Evolutionary conservation across 768 basidiomycete species (phyloP).

Genomic region (Suillus ampliporus): DNA sequence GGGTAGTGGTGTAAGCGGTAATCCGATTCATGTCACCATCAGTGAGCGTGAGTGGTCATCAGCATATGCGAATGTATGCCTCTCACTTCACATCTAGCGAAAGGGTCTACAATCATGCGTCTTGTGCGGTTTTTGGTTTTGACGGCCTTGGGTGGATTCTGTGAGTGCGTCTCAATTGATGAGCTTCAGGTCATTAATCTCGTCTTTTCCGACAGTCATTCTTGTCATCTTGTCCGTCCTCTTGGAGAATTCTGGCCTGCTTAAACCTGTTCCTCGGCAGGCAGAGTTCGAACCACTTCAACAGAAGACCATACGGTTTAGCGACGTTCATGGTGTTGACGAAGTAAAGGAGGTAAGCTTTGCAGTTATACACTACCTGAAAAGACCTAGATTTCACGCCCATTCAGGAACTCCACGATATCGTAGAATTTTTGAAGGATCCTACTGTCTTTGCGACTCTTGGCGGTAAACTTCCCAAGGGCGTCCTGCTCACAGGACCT

Average conservation of each 20-base stretch:
- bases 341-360: conserved; percentile 90
- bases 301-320: conserved; percentile 86
- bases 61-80: conserved; percentile 7
- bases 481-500: conserved; percentile 87
- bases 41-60: conserved; percentile 68
- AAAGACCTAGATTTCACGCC: background rate
- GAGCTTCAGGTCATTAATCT: background rate
- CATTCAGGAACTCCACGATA: conserved; percentile 85
- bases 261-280: conserved; percentile 85
- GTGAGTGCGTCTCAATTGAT: conserved; percentile 47
- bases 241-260: conserved; percentile 90
- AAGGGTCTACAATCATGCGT: conserved; percentile 68
- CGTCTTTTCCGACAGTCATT: conserved; percentile 54
- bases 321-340: conserved; percentile 96
- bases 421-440: conserved; percentile 95
- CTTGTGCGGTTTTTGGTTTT: conserved; percentile 66
- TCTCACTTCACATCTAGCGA: conserved; percentile 48
- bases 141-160: conserved; percentile 63
- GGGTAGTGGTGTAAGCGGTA: conserved; percentile 49
- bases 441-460: conserved; percentile 88
- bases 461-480: conserved; percentile 94
- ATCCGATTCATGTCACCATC: conserved; percentile 82
- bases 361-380: background rate
- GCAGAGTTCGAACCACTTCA: conserved; percentile 83
- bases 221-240: conserved; percentile 87